A percentile compares a stretch with the other conserved stretches of the same genome.
Conservation (phyloP, 805 yeast species). For the Cyberlindnera mycetangii region DNA sequence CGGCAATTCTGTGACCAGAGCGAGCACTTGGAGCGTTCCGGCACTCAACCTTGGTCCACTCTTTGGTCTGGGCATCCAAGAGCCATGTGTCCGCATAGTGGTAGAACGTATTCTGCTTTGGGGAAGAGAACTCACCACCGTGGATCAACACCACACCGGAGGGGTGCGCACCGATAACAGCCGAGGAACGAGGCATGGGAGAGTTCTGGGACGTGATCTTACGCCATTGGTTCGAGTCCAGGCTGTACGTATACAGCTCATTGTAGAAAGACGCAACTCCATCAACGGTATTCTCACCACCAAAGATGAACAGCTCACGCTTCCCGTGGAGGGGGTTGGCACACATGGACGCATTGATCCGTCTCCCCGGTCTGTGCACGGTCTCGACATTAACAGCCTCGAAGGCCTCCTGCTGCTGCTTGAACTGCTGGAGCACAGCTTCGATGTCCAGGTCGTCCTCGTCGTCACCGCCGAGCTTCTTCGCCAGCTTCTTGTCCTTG, state of each 20-base stretch:
- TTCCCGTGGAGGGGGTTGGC: constrained; percentile 74
- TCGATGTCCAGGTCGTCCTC: constrained; percentile 87
- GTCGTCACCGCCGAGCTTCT: constrained; percentile 74
- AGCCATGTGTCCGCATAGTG: constrained; percentile 98
- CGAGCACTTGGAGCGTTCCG: constrained; percentile 79
- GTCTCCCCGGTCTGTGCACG: constrained; percentile 57
- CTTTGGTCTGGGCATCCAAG: constrained; percentile 76
- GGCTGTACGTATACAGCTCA: constrained; percentile 69
- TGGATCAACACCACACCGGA: constrained; percentile 81
- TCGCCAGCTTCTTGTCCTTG: constrained; percentile 71
- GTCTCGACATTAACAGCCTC: constrained; percentile 64
- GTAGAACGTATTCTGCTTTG: constrained; percentile 92
- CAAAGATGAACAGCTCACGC: constrained; percentile 78
- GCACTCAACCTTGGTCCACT: constrained; percentile 84
- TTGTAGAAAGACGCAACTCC: constrained; percentile 68
- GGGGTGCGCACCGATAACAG: constrained; percentile 91
- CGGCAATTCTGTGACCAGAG: constrained; percentile 88
- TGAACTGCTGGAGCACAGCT: constrained; percentile 71
- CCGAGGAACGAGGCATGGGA: constrained; percentile 91
- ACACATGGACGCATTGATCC: constrained; percentile 74
- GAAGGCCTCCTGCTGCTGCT: constrained; percentile 75
- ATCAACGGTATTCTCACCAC: constrained; percentile 71
- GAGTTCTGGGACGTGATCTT: constrained; percentile 74
- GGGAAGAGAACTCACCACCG: constrained; percentile 97
- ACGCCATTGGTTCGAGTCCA: constrained; percentile 82